Base-by-base conservation (phyloP, 2,329 filamentous ascomycete genomes). In the Lachnellula subtilissima region DNA sequence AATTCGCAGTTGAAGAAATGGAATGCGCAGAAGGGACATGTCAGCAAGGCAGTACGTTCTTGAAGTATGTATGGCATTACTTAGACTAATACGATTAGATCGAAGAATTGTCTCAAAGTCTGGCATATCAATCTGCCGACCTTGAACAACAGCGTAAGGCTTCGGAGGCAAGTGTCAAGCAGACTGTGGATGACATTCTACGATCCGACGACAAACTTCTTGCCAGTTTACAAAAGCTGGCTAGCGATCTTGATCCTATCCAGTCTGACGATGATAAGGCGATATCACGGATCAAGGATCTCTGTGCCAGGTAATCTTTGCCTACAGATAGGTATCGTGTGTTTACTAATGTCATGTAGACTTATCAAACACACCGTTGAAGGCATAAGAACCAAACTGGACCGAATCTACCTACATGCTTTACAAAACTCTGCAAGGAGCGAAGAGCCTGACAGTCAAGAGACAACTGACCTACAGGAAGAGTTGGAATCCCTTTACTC, bases 401-500 rank as follows among this genome's bases (percentile, higher is more conserved):
- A 84, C 64, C 74, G 78, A n/a, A 70, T 78, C 3, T 85, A 82
- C 56, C 69, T 84, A 1, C 76, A 83, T 49, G 69, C 75, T 1
- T 68, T 81, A n/a, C 48, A 40, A 23, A 23, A 25, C 22, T 40
- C 50, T 37, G 19, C 39, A 15, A 56, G 54, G 32, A 35, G 37
- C 32, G 53, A 58, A 36, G 53, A 59, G 6, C 52, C 42, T n/a
- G 54, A 65, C 12, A 49, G 39, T 8, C 60, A 61, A 52, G 79
- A 82, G 49, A 75, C 79, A 9, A 73, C 71, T 14, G 75, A 78
- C 3, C 67, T 87, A 2, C 80, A 85, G 63, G 79, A 81, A 35
- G 87, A 89, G 65, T 74, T 90, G 0, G 84, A 88, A 61, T 87
- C 85, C 4, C 74, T 90, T 3, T 86, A 87, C 62, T 75, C 84